Evolutionary conservation across 768 basidiomycete genomes (phyloP).

Genomic region (Sarcomyxa edulis): DNA sequence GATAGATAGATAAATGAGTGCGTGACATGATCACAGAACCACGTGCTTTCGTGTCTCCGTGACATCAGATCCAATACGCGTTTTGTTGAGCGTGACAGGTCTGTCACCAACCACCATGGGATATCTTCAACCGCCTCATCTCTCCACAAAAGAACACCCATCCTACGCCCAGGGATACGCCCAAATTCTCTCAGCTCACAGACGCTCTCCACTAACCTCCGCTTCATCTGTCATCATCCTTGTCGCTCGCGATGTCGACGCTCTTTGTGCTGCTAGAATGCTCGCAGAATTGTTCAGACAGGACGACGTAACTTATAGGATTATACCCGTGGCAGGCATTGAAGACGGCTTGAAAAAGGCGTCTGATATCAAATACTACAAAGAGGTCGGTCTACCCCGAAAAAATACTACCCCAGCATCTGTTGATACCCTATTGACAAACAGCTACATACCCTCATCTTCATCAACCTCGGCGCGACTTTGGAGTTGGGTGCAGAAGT

Average conservation of each 20-base stretch:
- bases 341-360: too few relatives aligned
- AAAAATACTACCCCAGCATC: too few relatives aligned
- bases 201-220: constrained; percentile 68
- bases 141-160: constrained; percentile 47
- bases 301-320: constrained; percentile 89
- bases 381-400: constrained; percentile 56
- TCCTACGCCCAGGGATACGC: constrained; percentile 75
- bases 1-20: too few relatives aligned
- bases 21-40: too few relatives aligned
- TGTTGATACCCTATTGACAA: too few relatives aligned
- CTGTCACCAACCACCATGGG: too few relatives aligned
- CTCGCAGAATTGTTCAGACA: constrained; percentile 85
- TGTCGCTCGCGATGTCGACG: constrained; percentile 89
- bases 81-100: too few relatives aligned
- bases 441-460: constrained; percentile 83
- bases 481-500: constrained; percentile 71
- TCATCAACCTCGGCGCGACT: constrained; percentile 89
- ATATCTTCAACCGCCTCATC: constrained; percentile 67
- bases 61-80: too few relatives aligned
- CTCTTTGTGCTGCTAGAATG: constrained; percentile 87
- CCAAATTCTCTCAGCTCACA: constrained; percentile 64
- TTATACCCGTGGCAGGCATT: constrained; percentile 86
- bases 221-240: constrained; percentile 83
- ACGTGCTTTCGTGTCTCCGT: too few relatives aligned
- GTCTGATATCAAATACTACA: constrained; percentile 64